Evolutionary conservation across 164 flowering plant species (phyloP).

Genomic region (Dillenia suffruticosa): DNA sequence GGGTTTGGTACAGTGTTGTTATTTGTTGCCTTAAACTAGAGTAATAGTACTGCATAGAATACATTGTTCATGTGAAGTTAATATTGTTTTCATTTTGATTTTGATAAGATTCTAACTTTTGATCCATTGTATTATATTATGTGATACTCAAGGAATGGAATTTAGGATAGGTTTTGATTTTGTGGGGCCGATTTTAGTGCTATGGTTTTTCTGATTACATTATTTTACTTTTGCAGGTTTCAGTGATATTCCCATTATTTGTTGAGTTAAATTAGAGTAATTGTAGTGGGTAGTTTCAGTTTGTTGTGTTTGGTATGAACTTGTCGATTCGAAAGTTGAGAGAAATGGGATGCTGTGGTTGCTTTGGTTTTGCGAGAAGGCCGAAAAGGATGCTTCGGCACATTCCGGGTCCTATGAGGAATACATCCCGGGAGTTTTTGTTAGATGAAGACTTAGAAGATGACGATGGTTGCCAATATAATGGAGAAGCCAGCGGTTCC

Average conservation of each 20-base stretch:
- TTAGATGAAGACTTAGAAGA: conserved; percentile 36
- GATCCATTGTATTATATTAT: too few relatives aligned
- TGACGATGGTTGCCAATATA: conserved; percentile 26
- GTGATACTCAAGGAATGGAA: too few relatives aligned
- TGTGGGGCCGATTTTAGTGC: too few relatives aligned
- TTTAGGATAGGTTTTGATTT: too few relatives aligned
- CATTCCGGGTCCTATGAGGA: conserved; percentile 8
- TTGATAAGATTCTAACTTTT: too few relatives aligned
- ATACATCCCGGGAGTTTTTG: conserved; percentile 44
- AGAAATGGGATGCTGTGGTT: conserved; percentile 74
- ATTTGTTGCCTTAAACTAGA: too few relatives aligned
- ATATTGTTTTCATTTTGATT: too few relatives aligned
- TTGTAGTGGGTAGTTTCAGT: conserved; percentile 1
- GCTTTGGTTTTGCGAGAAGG: conserved; percentile 63
- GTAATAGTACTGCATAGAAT: too few relatives aligned
- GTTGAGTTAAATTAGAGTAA: conserved; percentile 2
- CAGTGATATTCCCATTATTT: not conserved
- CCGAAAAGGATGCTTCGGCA: conserved; percentile 22
- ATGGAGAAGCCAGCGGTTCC: conserved; percentile 40
- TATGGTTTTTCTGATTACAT: too few relatives aligned
- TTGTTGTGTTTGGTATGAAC: conserved; percentile 23
- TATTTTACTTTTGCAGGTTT: too few relatives aligned
- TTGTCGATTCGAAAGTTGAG: conserved; percentile 29
- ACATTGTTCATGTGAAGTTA: too few relatives aligned
- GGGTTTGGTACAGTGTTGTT: too few relatives aligned